Conservation (phyloP, 179 eudicot species). For the Silene noctiflora region DNA sequence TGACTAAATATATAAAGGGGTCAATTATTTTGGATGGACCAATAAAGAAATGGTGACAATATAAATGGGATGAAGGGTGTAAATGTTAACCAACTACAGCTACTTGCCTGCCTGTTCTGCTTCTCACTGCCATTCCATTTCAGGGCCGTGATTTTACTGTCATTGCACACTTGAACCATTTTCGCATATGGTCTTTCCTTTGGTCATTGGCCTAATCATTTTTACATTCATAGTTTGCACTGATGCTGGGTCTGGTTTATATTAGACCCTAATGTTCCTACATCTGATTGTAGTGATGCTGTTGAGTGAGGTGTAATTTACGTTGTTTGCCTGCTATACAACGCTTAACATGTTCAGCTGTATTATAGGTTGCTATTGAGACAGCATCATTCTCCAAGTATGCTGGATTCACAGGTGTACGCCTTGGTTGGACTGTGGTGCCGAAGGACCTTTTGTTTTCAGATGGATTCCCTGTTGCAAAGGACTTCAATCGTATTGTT, state of each 20-base stretch:
- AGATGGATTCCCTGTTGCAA: slow-evolving; percentile 78
- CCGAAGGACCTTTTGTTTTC: slow-evolving; percentile 71
- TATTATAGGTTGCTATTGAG: slow-evolving; percentile 77
- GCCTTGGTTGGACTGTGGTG: slow-evolving; percentile 96
- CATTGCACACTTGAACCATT: background rate
- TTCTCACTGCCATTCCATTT: background rate
- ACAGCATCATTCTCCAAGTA: slow-evolving; percentile 86
- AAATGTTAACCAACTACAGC: background rate
- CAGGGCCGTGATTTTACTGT: background rate
- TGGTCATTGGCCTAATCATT: too few species aligned
- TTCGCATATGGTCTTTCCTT: background rate
- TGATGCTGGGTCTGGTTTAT: too few species aligned
- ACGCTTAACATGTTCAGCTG: background rate
- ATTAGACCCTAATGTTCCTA: background rate
- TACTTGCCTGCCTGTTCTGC: background rate
- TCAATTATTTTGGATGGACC: background rate
- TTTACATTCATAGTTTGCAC: too few species aligned
- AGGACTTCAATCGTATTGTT: slow-evolving; percentile 85
- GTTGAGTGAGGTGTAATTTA: background rate
- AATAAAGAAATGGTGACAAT: background rate
- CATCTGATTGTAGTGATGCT: background rate
- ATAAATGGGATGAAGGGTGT: too few species aligned
- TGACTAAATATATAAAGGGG: background rate
- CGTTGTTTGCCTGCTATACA: background rate
- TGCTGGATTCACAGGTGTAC: slow-evolving; percentile 95